Conservation (phyloP, 805 yeast genomes). For the Geotrichum ghanense region DNA sequence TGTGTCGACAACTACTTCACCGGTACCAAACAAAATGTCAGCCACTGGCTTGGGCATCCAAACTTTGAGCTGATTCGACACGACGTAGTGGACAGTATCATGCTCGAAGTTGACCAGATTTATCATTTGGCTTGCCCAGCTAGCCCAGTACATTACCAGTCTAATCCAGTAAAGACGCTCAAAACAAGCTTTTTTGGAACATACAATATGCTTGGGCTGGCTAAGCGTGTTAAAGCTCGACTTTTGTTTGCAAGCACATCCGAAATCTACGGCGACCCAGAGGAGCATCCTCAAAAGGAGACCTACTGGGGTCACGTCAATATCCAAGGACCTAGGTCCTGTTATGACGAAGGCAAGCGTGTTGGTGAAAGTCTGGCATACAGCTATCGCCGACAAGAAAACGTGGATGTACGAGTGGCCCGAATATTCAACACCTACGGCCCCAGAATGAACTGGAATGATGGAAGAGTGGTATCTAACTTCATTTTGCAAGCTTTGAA, state of each 20-base stretch:
- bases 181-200: slow-evolving; percentile 21
- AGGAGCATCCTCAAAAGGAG: slow-evolving; percentile 20
- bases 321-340: slow-evolving; percentile 19
- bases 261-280: slow-evolving; percentile 22
- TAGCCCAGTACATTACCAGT: slow-evolving; percentile 20
- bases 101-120: slow-evolving; percentile 20
- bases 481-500: slow-evolving; percentile 19
- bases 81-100: slow-evolving; percentile 20
- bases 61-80: slow-evolving; percentile 20
- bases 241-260: slow-evolving; percentile 19
- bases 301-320: slow-evolving; percentile 20
- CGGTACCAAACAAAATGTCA: slow-evolving; percentile 17
- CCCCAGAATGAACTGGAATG: slow-evolving; percentile 22
- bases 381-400: slow-evolving; percentile 17
- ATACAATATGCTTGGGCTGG: slow-evolving; percentile 20
- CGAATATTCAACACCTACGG: slow-evolving; percentile 21
- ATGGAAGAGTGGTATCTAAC: slow-evolving; percentile 20
- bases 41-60: slow-evolving; percentile 22
- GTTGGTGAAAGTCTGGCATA: slow-evolving; percentile 20
- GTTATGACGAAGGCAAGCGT: slow-evolving; percentile 22
- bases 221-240: slow-evolving; percentile 21
- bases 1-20: slow-evolving; percentile 21
- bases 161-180: slow-evolving; percentile 20
- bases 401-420: slow-evolving; percentile 19
- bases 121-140: slow-evolving; percentile 22